A percentile compares a stretch with the other conserved stretches of the same genome.
phyloP scores from a whole-genome alignment of 2,329 filamentous ascomycete genomes.

The Fusarium mangiferae region DNA sequence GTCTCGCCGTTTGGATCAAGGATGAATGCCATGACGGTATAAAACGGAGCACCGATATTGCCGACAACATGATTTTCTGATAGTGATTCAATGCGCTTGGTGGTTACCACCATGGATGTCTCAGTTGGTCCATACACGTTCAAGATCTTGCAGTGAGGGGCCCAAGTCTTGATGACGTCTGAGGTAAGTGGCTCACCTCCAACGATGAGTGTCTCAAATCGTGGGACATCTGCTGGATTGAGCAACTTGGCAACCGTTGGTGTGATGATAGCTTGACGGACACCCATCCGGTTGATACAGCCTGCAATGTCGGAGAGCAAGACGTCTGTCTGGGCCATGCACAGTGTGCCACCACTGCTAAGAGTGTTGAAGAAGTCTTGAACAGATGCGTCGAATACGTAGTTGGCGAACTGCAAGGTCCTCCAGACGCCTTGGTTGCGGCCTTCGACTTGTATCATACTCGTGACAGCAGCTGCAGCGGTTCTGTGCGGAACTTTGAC shows the following conservation, averaged over 20 bases:
- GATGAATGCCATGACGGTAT: not conserved
- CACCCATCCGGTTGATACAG: not conserved
- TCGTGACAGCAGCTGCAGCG: not conserved
- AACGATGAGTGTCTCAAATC: not conserved
- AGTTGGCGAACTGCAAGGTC: not conserved
- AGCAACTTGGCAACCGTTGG: not conserved
- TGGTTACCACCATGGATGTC: not conserved
- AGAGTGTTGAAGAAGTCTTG: constrained; percentile 7
- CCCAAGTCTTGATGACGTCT: not conserved
- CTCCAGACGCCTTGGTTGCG: not conserved
- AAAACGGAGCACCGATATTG: not conserved
- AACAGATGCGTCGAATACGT: not conserved
- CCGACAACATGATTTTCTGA: not conserved
- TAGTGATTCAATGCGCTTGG: not conserved
- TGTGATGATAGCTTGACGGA: not conserved
- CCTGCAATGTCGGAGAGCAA: not conserved
- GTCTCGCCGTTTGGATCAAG: not conserved
- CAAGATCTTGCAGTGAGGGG: not conserved
- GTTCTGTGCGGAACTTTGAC: not conserved
- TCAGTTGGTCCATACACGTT: not conserved
- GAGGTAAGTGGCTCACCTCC: not conserved
- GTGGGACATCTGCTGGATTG: not conserved
- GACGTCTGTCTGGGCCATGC: not conserved
- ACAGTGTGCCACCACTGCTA: not conserved
- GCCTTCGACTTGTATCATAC: not conserved